Percentiles rank a stretch among this genome's conserved stretches.
Conservation (phyloP, 1,139 yeast species). For the Torulaspora pretoriensis region DNA sequence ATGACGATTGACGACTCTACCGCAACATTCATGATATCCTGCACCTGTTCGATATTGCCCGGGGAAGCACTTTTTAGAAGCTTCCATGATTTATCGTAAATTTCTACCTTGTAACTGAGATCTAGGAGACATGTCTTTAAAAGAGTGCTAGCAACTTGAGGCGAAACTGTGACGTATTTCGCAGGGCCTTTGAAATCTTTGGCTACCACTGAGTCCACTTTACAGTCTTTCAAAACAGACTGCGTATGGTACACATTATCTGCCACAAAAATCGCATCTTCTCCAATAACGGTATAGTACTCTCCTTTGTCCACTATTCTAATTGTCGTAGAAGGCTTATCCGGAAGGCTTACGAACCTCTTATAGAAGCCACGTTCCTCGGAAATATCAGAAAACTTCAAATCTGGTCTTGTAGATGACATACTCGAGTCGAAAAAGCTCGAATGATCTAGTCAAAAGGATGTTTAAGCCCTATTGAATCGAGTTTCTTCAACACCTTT, state of each 20-base stretch:
- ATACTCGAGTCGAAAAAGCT: conserved; percentile 19
- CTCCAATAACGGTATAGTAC: conserved; percentile 68
- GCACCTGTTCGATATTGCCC: conserved; percentile 82
- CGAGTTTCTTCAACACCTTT: neutral
- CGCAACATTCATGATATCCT: conserved; percentile 60
- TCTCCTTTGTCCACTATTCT: conserved; percentile 75
- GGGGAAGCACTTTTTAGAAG: conserved; percentile 72
- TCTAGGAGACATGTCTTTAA: conserved; percentile 65
- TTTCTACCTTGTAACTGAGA: conserved; percentile 70
- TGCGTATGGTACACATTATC: conserved; percentile 78
- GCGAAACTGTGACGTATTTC: conserved; percentile 72
- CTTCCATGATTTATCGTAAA: conserved; percentile 60
- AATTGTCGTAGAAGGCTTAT: conserved; percentile 47
- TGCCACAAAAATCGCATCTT: conserved; percentile 78
- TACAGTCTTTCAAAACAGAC: conserved; percentile 62
- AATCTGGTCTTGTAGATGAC: conserved; percentile 67
- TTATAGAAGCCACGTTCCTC: conserved; percentile 53
- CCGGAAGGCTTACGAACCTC: conserved; percentile 51
- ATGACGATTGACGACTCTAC: conserved; percentile 61
- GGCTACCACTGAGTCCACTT: conserved; percentile 37
- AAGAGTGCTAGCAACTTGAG: conserved; percentile 64
- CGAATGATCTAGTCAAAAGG: neutral
- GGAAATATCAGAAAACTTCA: conserved; percentile 57
- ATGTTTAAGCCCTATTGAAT: neutral
- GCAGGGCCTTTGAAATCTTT: conserved; percentile 41